Evolutionary conservation across 352 stramenopile genomes (phyloP), one percentile per base, ranked within the genome.

Genomic region (Sclerospora graminicola): DNA sequence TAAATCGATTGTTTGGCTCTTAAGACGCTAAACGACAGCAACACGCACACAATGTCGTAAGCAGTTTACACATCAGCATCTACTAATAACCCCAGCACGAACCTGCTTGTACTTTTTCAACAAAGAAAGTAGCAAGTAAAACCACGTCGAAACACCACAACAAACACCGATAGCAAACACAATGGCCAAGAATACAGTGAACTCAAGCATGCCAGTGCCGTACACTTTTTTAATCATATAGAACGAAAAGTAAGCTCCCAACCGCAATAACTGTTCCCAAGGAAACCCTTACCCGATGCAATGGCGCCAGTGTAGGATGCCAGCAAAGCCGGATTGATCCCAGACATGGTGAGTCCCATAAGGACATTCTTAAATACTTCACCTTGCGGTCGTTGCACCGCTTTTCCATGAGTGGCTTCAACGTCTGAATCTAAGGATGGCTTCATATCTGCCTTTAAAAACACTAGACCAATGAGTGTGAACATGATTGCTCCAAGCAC

Each of bases 91-190:
- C 36, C 30, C 8, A 23, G 26, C 2, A 54, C 51, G 8, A 32
- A 93, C 81, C 69, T 91, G 69, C 32, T 94, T 94, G 77, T 94
- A 94, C 51, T 90, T 94, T 52, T 89, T 86, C 13, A 94, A 50
- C 20, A 94, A 58, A 29, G 76, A 83, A 11, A 94, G 60, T 10
- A 94, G 56, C 8, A 94, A 94, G n/a, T n/a, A n/a, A 57, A 94
- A 94, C 82, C 82, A 94, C 7, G 78, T 91, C 9, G 81, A 92
- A 10, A 94, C 81, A 11, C 82, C 82, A 20, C 74, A 88, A 51
- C 71, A 86, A 35, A 92, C 80, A 29, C 82, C 82, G 18, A 91
- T 54, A 0, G 51, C 74, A 50, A 94, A 94, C n/a, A 94, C 73
- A 14, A 92, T 55, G 7, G 82, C 82, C 28, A 94, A 56, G 42